A percentile compares a stretch with the other conserved stretches of the same genome.
These are phyloP conservation scores for Trichophyton simii DNA, from an alignment of 2,329 filamentous ascomycete species.

Conservation along the genomic window DNA sequence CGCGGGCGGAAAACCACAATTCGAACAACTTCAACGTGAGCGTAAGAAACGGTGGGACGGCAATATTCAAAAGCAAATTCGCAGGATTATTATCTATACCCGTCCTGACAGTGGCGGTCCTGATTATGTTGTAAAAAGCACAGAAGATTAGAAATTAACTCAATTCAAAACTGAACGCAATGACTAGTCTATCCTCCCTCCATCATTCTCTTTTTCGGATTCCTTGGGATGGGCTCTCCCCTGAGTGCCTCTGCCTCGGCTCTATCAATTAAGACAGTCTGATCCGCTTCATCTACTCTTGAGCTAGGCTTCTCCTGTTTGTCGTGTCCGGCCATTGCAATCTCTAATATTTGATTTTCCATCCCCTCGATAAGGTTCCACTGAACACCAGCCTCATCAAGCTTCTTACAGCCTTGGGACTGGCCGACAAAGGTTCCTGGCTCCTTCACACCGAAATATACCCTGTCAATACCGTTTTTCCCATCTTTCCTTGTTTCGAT, in stretches of 20 bases:
- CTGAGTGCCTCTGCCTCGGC: conserved; percentile 27
- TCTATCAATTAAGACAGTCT: conserved; percentile 28
- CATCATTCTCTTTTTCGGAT: conserved; percentile 39
- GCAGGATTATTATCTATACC: not conserved
- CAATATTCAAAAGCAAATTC: not conserved
- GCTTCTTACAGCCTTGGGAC: conserved; percentile 59
- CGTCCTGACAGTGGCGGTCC: not conserved
- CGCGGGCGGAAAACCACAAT: conserved; percentile 1
- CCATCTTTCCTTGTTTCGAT: conserved; percentile 34
- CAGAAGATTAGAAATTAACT: not conserved
- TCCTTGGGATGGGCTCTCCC: conserved; percentile 28
- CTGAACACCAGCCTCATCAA: conserved; percentile 60
- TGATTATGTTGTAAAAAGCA: not conserved
- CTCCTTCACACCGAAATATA: conserved; percentile 81
- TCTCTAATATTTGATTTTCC: conserved; percentile 65
- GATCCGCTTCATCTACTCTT: conserved; percentile 17
- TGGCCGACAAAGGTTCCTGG: conserved; percentile 79
- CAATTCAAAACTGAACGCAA: not conserved
- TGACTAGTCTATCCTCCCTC: conserved; percentile 16
- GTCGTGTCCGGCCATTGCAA: conserved; percentile 72
- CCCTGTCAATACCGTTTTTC: conserved; percentile 50
- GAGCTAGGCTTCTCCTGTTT: conserved; percentile 21
- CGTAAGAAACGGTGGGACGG: not conserved
- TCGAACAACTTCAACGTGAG: not conserved
- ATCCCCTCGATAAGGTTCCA: conserved; percentile 63